These are phyloP conservation scores for Nasturtium officinale DNA, from an alignment of 345 rosid genomes.

Conservation along the genomic window DNA sequence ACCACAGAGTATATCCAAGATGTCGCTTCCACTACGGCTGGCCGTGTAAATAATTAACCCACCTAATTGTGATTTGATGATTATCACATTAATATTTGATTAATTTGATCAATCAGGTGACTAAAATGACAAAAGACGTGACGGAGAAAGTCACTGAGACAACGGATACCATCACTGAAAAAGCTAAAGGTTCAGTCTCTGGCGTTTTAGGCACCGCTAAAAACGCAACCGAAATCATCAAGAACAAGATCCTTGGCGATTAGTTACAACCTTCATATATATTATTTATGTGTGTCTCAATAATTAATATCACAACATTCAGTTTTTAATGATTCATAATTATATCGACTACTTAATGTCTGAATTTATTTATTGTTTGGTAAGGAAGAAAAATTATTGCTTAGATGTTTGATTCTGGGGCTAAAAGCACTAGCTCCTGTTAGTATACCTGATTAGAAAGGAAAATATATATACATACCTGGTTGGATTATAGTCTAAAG, in stretches of 20 bases:
- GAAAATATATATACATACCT: too few species aligned
- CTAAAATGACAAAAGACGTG: constrained; percentile 47
- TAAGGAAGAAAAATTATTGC: too few species aligned
- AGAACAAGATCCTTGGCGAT: constrained; percentile 38
- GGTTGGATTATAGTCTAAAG: too few species aligned
- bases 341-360: background rate
- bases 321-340: background rate
- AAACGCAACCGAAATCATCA: constrained; percentile 42
- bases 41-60: constrained; percentile 36
- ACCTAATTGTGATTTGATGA: background rate
- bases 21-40: constrained; percentile 43
- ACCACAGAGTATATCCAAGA: constrained; percentile 50
- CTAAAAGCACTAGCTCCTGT: too few species aligned
- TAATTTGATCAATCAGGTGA: constrained; percentile 30
- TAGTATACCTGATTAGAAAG: background rate
- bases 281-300: constrained; percentile 5
- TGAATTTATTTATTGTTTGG: background rate
- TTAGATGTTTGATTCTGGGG: too few species aligned
- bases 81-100: background rate
- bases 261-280: background rate
- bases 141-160: constrained; percentile 44
- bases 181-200: constrained; percentile 44
- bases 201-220: constrained; percentile 41
- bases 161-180: constrained; percentile 36
- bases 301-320: background rate